Evolutionary conservation across 208 protist species (phyloP).

Genomic region (Trypanosoma melophagium): DNA sequence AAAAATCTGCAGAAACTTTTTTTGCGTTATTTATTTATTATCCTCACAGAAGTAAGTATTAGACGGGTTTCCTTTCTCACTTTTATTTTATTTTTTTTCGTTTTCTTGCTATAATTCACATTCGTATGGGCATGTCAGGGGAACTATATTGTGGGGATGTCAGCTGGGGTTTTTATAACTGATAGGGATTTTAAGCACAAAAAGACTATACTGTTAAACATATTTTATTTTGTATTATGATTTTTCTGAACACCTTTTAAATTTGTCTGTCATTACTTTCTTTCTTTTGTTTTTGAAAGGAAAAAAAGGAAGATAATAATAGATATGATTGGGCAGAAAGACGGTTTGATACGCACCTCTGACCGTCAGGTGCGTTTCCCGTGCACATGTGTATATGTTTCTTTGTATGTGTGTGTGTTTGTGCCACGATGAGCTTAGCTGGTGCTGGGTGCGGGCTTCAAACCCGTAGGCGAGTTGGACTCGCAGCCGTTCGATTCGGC

Average conservation of each 20-base stretch:
- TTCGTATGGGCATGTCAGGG: neutral
- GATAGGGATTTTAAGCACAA: no score
- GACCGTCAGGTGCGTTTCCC: slow-evolving; percentile 18
- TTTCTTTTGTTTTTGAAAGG: neutral
- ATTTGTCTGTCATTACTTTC: neutral
- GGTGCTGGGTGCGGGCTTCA: slow-evolving; percentile 92
- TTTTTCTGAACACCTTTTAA: neutral
- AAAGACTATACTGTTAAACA: neutral
- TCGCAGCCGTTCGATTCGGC: slow-evolving; percentile 93
- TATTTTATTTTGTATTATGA: slow-evolving; percentile 32
- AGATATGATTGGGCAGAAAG: neutral
- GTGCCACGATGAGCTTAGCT: slow-evolving; percentile 88
- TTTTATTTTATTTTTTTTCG: neutral
- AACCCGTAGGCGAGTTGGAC: slow-evolving; percentile 91
- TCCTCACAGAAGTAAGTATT: no score
- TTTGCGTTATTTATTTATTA: no score
- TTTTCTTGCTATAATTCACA: neutral
- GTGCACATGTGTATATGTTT: slow-evolving; percentile 2
- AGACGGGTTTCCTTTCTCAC: neutral
- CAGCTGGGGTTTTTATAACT: no score
- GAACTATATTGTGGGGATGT: neutral
- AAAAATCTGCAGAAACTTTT: neutral
- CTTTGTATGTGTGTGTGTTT: neutral
- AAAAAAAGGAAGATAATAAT: slow-evolving; percentile 13
- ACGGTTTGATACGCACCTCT: no score